Base-by-base conservation (phyloP, 805 yeast species). In the Metahyphopichia silvanorum region DNA sequence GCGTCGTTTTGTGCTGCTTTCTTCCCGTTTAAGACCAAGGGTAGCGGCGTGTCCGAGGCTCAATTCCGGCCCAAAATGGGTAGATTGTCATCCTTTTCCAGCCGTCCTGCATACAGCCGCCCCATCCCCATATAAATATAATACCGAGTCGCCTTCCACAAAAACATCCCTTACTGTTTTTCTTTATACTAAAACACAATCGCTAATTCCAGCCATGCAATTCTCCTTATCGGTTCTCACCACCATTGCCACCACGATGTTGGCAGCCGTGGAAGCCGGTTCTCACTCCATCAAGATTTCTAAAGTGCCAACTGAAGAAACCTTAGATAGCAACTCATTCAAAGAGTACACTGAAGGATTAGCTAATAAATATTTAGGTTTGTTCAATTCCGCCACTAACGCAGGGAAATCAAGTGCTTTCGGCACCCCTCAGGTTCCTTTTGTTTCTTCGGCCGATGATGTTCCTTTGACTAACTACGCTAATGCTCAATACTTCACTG, bases 401-500 rank as follows among this genome's bases (percentile, higher is more conserved):
- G n/a, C 25, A 6, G 25, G 25, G 7, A 15, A 11, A 7, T 10
- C 25, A 12, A 11, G 12, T 11, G 34, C 47, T 39, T 20, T 47
- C 34, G 35, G 47, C 28, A 36, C 27, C 19, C 35, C 36, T n/a
- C 72, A 68, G 43, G 61, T 69, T 31, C 77, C 77, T 14, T 71
- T 71, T 42, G 51, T 70, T 25, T 40, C 33, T 6, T 47, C 46
- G 5, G 77, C 72, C 22, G 87, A 82, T 55, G 82, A 83, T 44
- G 72, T 86, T 29, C 97, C 98, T 10, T 75, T 93, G 59, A 82
- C 93, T 44, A 89, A 93, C 70, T 93, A 91, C 63, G 64, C 86
- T 66, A 93, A 93, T 59, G 98, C 98, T 26, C 98, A 93, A 68
- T 91, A 93, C 66, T 93, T 74, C 60, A 83, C 98, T 27, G 97